Conservation (phyloP, 164 flowering plant species). For the Annona squamosa region DNA sequence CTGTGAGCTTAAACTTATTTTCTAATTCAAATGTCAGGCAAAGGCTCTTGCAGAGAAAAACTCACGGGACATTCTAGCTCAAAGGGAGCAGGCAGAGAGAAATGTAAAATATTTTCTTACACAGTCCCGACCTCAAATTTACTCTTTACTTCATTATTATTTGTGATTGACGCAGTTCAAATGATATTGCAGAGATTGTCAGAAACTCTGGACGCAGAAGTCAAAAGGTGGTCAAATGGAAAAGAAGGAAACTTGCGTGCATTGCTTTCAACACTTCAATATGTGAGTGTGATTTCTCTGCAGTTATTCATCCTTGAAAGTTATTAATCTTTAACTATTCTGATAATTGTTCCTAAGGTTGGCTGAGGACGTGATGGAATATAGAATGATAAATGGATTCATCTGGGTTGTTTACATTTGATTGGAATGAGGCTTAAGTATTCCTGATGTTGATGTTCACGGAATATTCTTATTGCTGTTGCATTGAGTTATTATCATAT, state of each 20-base stretch:
- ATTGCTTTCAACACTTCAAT: slow-evolving; percentile 87
- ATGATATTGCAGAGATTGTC: slow-evolving; percentile 63
- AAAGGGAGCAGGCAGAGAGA: slow-evolving; percentile 86
- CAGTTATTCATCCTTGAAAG: background rate
- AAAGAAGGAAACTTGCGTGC: slow-evolving; percentile 88
- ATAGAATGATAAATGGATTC: no score
- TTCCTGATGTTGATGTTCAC: no score
- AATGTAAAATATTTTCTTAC: slow-evolving; percentile 35
- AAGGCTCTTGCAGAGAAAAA: slow-evolving; percentile 95
- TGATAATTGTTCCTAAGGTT: background rate
- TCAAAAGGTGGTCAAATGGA: slow-evolving; percentile 90
- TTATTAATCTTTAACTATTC: background rate
- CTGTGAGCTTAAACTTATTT: background rate
- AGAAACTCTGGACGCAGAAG: slow-evolving; percentile 77
- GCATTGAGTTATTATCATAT: background rate
- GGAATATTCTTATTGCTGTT: background rate
- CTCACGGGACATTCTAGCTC: slow-evolving; percentile 74
- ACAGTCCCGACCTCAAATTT: background rate
- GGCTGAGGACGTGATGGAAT: no score
- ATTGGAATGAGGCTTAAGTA: no score
- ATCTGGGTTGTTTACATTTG: no score
- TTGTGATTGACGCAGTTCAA: background rate
- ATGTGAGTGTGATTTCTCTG: slow-evolving; percentile 40
- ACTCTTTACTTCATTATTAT: background rate
- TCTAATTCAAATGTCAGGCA: slow-evolving; percentile 43